These are phyloP conservation scores for Bipolaris zeicola DNA, from an alignment of 2,329 filamentous ascomycete species.

Conservation along the genomic window DNA sequence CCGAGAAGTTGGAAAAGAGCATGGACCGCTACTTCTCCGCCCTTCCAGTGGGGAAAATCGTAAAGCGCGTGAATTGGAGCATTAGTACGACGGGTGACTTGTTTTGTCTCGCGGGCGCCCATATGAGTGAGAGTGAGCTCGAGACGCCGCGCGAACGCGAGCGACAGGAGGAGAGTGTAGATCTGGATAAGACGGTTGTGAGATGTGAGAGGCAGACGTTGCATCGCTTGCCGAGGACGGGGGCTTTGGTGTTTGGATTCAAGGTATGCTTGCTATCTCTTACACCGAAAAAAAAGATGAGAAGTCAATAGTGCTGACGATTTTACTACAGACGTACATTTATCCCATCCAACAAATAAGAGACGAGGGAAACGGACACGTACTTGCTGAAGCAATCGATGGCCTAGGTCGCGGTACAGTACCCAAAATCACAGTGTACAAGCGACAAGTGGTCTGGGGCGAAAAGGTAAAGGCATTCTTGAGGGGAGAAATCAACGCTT, in stretches of 20 bases:
- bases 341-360: conserved; percentile 63
- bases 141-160: conserved; percentile 16
- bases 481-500: conserved; percentile 14
- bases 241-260: conserved; percentile 64
- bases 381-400: conserved; percentile 63
- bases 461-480: conserved; percentile 60
- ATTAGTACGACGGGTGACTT: conserved; percentile 51
- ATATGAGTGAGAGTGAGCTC: conserved; percentile 49
- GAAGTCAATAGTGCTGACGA: no score
- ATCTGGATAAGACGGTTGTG: conserved; percentile 55
- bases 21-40: conserved; percentile 68
- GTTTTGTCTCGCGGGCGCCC: conserved; percentile 51
- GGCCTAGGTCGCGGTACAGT: conserved; percentile 63
- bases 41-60: conserved; percentile 59
- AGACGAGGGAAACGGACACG: conserved; percentile 61
- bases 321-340: conserved; percentile 56
- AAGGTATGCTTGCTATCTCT: conserved; percentile 45
- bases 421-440: conserved; percentile 64
- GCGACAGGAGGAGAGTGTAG: conserved; percentile 30
- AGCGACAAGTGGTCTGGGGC: conserved; percentile 62
- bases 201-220: conserved; percentile 67
- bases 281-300: no score
- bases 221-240: conserved; percentile 61
- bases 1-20: conserved; percentile 59
- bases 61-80: conserved; percentile 62